Conservation (phyloP, 75 land plant genomes). For the Selaginella tamariscina region DNA sequence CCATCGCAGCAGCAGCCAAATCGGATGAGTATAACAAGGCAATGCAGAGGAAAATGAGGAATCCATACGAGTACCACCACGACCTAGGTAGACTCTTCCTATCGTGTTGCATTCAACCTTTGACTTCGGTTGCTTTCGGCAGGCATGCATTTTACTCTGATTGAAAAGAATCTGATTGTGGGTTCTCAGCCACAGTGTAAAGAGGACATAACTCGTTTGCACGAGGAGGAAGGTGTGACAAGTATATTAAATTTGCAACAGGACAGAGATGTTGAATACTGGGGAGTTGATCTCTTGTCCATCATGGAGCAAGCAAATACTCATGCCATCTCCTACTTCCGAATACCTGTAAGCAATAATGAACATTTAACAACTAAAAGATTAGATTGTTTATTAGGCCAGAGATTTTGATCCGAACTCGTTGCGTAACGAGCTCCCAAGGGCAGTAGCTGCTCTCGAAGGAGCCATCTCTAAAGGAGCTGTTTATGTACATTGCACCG, state of each 20-base stretch:
- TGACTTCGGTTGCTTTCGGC: neutral
- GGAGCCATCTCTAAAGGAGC: constrained; percentile 56
- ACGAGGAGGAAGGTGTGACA: constrained; percentile 47
- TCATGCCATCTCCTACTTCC: constrained; percentile 52
- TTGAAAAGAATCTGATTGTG: constrained; percentile 55
- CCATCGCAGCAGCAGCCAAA: neutral
- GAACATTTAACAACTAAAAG: too few species aligned
- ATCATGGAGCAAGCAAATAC: constrained; percentile 38
- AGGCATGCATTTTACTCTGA: constrained; percentile 76
- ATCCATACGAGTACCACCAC: constrained; percentile 79
- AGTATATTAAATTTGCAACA: constrained; percentile 69
- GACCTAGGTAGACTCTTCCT: constrained; percentile 46
- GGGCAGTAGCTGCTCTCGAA: constrained; percentile 60
- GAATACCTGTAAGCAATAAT: constrained; percentile 59
- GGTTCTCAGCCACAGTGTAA: constrained; percentile 83
- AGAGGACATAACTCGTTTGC: constrained; percentile 49
- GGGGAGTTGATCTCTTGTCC: constrained; percentile 60
- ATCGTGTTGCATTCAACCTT: neutral
- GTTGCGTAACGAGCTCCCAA: constrained; percentile 51
- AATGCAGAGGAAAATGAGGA: constrained; percentile 81
- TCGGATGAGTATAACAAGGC: constrained; percentile 57
- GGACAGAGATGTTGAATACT: constrained; percentile 64
- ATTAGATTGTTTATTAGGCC: constrained; percentile 40
- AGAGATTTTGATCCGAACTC: constrained; percentile 78
- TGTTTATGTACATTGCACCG: constrained; percentile 84